Conservation (phyloP, 768 basidiomycete species). For the Phlegmacium glaucopus region DNA sequence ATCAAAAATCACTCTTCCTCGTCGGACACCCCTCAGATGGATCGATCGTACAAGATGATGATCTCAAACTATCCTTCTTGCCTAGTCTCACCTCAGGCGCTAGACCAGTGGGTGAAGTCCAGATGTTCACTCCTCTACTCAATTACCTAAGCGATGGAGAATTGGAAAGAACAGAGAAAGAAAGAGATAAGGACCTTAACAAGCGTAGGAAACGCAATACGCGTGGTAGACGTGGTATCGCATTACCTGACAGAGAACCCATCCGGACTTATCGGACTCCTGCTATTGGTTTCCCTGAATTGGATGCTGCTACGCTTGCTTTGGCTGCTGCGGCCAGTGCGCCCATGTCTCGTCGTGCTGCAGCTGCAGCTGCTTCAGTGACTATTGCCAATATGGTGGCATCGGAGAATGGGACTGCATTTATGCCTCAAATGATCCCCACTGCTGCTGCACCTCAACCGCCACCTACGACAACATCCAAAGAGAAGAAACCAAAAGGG, state of each 20-base stretch:
- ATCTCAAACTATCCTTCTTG: constrained; percentile 85
- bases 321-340: constrained; percentile 61
- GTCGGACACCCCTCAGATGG: constrained; percentile 87
- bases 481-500: constrained; percentile 69
- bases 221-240: constrained; percentile 74
- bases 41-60: constrained; percentile 78
- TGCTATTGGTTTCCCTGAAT: constrained; percentile 79
- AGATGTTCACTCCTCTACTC: constrained; percentile 83
- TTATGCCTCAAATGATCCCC: constrained; percentile 44
- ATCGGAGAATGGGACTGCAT: constrained; percentile 76
- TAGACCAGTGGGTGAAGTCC: constrained; percentile 74
- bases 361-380: constrained; percentile 77
- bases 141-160: constrained; percentile 87
- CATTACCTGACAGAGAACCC: constrained; percentile 90
- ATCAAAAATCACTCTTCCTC: constrained; percentile 88
- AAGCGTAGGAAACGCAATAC: constrained; percentile 84
- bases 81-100: constrained; percentile 72
- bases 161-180: constrained; percentile 84
- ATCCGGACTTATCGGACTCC: constrained; percentile 90
- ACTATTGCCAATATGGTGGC: constrained; percentile 94
- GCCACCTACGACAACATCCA: constrained; percentile 27
- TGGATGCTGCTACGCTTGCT: constrained; percentile 69
- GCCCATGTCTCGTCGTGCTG: constrained; percentile 75
- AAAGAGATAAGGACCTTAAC: constrained; percentile 89
- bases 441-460: constrained; percentile 32